Evolutionary conservation across 169 alveolate genomes (phyloP).

Genomic region (Eimeria zaria): DNA sequence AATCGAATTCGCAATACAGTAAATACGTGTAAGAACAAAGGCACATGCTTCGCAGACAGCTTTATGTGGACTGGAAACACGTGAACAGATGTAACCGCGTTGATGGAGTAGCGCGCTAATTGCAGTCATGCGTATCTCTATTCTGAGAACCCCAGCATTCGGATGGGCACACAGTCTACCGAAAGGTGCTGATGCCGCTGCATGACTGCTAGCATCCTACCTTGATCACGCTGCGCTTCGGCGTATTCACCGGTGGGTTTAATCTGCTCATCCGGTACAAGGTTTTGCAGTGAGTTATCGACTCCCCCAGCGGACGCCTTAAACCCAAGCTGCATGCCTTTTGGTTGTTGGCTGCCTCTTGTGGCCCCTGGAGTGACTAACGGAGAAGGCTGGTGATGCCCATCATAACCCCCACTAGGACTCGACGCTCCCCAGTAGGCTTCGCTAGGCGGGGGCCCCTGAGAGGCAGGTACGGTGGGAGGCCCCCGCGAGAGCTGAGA

Average conservation of each 20-base stretch:
- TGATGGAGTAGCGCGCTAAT: background rate
- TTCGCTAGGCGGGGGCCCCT: conserved; percentile 2
- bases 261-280: conserved; percentile 54
- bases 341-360: conserved; percentile 59
- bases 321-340: conserved; percentile 66
- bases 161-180: background rate
- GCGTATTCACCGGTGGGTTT: conserved; percentile 18
- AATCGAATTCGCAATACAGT: background rate
- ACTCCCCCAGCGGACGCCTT: conserved; percentile 26
- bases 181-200: background rate
- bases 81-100: background rate
- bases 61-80: background rate
- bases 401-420: conserved; percentile 35
- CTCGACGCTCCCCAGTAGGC: conserved; percentile 39
- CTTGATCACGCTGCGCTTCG: conserved; percentile 55
- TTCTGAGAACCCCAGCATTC: background rate
- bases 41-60: background rate
- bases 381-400: conserved; percentile 41
- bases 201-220: background rate
- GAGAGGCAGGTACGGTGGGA: conserved; percentile 34
- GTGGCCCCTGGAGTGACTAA: conserved; percentile 36
- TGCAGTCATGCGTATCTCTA: background rate
- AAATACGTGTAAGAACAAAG: background rate
- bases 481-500: conserved; percentile 66
- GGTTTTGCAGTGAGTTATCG: conserved; percentile 37